phyloP scores from a whole-genome alignment of 2,329 filamentous ascomycete genomes.

The Aspergillus intermedius region DNA sequence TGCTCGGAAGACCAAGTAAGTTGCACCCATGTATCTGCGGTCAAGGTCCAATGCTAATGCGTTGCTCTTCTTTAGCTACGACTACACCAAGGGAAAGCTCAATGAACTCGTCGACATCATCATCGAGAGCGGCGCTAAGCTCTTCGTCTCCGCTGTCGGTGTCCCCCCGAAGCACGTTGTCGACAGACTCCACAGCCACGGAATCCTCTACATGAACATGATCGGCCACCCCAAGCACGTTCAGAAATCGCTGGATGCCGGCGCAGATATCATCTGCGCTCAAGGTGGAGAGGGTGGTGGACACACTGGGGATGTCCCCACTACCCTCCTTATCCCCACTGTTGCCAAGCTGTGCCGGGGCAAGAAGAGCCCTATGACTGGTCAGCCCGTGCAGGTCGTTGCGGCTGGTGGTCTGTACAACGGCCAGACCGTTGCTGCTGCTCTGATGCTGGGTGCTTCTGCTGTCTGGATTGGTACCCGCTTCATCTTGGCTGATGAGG shows the following conservation, averaged over 20 bases:
- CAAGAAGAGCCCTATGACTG: constrained; percentile 79
- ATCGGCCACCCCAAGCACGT: constrained; percentile 99
- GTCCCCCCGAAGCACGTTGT: constrained; percentile 84
- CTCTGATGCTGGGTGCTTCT: constrained; percentile 84
- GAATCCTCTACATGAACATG: constrained; percentile 99
- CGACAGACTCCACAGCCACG: constrained; percentile 78
- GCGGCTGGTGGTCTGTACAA: constrained; percentile 93
- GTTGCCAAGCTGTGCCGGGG: constrained; percentile 76
- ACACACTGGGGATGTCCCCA: constrained; percentile 91
- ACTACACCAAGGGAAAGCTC: constrained; percentile 99
- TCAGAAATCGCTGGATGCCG: constrained; percentile 85
- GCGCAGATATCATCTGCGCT: constrained; percentile 94
- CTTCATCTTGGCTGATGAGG: constrained; percentile 90
- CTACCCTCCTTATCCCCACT: constrained; percentile 83
- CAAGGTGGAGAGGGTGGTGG: constrained; percentile 97
- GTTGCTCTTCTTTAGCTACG: constrained; percentile 60
- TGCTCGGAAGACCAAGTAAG: constrained; percentile 87
- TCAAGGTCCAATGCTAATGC: constrained; percentile 5
- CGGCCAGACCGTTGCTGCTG: constrained; percentile 79
- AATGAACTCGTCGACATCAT: constrained; percentile 83
- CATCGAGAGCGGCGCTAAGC: constrained; percentile 81
- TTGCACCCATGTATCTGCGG: neutral
- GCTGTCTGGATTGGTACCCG: constrained; percentile 96
- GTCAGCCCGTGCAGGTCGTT: constrained; percentile 80
- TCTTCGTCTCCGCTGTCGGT: constrained; percentile 96